phyloP scores from a whole-genome alignment of 257 asterid genomes.

The Solanum chilense region DNA sequence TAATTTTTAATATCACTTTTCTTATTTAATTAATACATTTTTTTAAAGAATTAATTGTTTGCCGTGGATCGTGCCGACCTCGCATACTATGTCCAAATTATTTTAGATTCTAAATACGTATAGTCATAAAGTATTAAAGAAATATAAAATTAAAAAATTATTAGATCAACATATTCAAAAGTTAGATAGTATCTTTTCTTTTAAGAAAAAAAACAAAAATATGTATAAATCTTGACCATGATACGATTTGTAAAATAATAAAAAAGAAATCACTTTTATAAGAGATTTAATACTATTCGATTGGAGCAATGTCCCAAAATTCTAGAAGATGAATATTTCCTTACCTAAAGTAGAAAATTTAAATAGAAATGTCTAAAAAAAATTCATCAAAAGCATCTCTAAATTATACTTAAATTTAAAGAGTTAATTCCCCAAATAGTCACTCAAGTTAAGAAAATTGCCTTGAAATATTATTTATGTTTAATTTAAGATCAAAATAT shows the following conservation, averaged over 20 bases:
- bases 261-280: no score
- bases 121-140: neutral
- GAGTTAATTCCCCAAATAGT: no score
- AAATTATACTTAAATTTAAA: no score
- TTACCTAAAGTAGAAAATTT: neutral
- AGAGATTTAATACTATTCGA: neutral
- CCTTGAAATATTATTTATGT: rapidly evolving
- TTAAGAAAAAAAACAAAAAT: neutral
- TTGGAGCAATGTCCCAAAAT: neutral
- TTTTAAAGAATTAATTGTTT: neutral
- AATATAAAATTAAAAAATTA: neutral
- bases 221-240: neutral
- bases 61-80: neutral
- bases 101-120: neutral
- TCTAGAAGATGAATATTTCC: neutral
- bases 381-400: no score
- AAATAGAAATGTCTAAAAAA: neutral
- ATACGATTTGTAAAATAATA: no score
- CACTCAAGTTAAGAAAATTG: no score
- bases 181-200: neutral
- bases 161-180: neutral
- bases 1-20: neutral
- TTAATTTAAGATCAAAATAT: no score
- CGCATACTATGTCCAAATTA: no score
- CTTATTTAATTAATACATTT: neutral